These are phyloP conservation scores for Paramecium primaurelia DNA, from an alignment of 73 alveolate genomes.

Conservation along the genomic window DNA sequence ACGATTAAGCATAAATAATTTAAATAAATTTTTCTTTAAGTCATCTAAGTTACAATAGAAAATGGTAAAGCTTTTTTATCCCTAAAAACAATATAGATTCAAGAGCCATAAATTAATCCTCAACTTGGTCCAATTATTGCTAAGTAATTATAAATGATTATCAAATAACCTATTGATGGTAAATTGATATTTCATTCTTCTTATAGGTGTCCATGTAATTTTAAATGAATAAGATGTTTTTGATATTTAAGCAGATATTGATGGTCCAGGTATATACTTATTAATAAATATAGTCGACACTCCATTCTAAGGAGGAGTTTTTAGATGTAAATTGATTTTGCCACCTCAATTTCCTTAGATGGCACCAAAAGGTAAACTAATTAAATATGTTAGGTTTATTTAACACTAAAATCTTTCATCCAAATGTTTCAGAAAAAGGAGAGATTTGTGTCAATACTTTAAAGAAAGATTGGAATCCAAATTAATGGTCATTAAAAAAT, in stretches of 20 bases:
- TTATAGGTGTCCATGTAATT: constrained; percentile 78
- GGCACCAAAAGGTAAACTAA: constrained; percentile 91
- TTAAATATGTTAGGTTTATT: constrained; percentile 58
- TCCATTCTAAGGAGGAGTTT: constrained; percentile 95
- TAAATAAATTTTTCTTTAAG: not conserved
- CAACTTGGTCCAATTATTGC: not conserved
- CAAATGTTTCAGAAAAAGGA: constrained; percentile 96
- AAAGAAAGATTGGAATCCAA: constrained; percentile 96
- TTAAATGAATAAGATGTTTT: constrained; percentile 86
- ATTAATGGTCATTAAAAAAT: constrained; percentile 88
- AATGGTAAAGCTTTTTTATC: not conserved
- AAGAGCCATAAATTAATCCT: constrained; percentile 27
- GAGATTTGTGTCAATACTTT: constrained; percentile 95
- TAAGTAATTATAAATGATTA: not conserved
- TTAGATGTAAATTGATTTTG: constrained; percentile 84
- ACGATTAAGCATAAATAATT: not conserved
- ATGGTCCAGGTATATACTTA: constrained; percentile 79
- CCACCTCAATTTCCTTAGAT: constrained; percentile 89
- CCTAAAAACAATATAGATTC: not conserved
- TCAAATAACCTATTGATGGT: constrained; percentile 35
- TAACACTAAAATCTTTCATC: constrained; percentile 95
- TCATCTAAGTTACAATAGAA: not conserved
- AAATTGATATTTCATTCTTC: not conserved
- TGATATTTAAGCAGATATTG: constrained; percentile 95
- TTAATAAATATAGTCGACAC: constrained; percentile 65